phyloP scores from a whole-genome alignment of 2,329 filamentous ascomycete species.

The Diplodia sapinea region DNA sequence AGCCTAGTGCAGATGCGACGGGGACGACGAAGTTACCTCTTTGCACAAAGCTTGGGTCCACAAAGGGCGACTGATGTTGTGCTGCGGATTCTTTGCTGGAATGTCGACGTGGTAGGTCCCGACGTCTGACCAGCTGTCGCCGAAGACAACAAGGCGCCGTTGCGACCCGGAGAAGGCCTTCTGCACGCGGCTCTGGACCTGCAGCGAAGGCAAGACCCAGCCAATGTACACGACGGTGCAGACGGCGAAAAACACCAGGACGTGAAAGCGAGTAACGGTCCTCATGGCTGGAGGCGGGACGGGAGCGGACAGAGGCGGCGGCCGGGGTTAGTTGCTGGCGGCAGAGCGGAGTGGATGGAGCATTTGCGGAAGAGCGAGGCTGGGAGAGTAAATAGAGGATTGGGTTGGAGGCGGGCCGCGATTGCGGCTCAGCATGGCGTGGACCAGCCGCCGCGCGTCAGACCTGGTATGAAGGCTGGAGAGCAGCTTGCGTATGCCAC shows the following conservation, averaged over 20 bases:
- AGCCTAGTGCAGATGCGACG: conserved; percentile 12
- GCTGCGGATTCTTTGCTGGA: conserved; percentile 39
- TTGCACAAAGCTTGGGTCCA: conserved; percentile 48
- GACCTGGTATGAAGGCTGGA: conserved; percentile 12
- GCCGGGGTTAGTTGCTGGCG: background rate
- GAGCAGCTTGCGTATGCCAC: conserved; percentile 25
- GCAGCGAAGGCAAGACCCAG: conserved; percentile 41
- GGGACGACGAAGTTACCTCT: conserved; percentile 38
- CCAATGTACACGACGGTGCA: conserved; percentile 42
- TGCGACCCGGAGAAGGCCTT: conserved; percentile 41
- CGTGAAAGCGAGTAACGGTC: conserved; percentile 42
- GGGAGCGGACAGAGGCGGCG: background rate
- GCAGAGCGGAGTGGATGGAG: background rate
- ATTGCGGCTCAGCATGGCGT: conserved; percentile 25
- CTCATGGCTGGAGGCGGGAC: conserved; percentile 37
- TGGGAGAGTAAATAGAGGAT: conserved; percentile 9
- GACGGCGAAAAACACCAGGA: conserved; percentile 38
- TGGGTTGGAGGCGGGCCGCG: background rate
- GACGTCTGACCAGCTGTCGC: conserved; percentile 49
- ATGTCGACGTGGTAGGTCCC: conserved; percentile 44
- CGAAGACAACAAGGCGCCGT: conserved; percentile 47
- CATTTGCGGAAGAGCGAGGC: background rate
- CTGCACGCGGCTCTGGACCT: conserved; percentile 39
- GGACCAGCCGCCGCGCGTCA: conserved; percentile 23
- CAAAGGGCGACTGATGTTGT: conserved; percentile 41